A percentile compares a stretch with the other conserved stretches of the same genome.
Conservation (phyloP, 305 asterid species). For the Solanum hybrid region DNA sequence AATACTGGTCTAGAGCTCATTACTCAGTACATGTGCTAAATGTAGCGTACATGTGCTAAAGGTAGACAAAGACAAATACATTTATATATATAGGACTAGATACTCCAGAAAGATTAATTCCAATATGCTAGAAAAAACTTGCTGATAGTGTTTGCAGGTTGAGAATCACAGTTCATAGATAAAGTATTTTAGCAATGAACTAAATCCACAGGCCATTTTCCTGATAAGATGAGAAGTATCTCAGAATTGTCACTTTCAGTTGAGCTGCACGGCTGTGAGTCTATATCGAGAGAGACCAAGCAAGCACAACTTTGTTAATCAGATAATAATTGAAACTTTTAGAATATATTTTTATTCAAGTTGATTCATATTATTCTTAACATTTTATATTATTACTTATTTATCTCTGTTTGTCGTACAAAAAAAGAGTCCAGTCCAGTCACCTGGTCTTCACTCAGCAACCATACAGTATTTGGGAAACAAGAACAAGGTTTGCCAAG, state of each 20-base stretch:
- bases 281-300: not conserved
- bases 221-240: not conserved
- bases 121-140: not conserved
- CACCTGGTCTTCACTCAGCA: not conserved
- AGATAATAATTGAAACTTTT: not conserved
- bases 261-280: not conserved
- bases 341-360: not conserved
- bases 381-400: not conserved
- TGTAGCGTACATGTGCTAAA: not conserved
- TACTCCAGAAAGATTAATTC: not conserved
- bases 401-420: not conserved
- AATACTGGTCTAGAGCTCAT: not conserved
- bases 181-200: not conserved
- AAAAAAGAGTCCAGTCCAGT: not conserved
- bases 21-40: not conserved
- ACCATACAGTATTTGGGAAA: not conserved
- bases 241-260: not conserved
- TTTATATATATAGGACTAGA: not conserved
- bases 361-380: not conserved
- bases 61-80: not conserved
- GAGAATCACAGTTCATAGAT: not conserved
- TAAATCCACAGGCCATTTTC: not conserved
- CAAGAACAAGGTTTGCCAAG: not conserved
- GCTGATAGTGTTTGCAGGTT: not conserved
- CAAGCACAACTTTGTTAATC: not conserved